Conservation (phyloP, 2,329 filamentous ascomycete genomes). For the Scytalidium sp. region DNA sequence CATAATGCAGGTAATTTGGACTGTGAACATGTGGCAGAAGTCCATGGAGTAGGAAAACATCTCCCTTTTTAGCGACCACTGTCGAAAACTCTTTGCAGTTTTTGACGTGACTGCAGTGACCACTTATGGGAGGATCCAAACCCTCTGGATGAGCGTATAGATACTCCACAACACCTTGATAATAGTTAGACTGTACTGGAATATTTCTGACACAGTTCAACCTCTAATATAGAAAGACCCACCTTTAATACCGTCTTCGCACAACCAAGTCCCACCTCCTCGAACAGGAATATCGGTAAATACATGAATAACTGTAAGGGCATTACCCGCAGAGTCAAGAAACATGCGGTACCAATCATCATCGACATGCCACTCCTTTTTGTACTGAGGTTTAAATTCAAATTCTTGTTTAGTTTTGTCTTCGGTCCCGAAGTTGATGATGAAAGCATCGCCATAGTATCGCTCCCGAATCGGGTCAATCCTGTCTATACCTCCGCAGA, state of each 20-base stretch:
- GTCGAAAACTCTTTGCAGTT: constrained; percentile 6
- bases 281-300: constrained; percentile 7
- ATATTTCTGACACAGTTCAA: neutral
- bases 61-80: constrained; percentile 7
- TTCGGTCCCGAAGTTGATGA: constrained; percentile 5
- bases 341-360: constrained; percentile 10
- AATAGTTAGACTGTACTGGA: neutral
- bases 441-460: constrained; percentile 9
- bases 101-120: constrained; percentile 5
- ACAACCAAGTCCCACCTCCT: constrained; percentile 7
- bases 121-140: constrained; percentile 4
- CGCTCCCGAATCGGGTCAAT: constrained; percentile 7
- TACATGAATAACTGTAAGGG: constrained; percentile 6
- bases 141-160: constrained; percentile 7
- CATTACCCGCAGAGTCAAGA: constrained; percentile 8
- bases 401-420: constrained; percentile 2
- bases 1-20: constrained; percentile 8
- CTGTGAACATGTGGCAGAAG: constrained; percentile 7
- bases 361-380: constrained; percentile 6
- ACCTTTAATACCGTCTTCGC: constrained; percentile 8
- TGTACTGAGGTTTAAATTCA: constrained; percentile 1
- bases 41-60: constrained; percentile 7
- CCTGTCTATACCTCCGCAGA: constrained; percentile 4
- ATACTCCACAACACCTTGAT: constrained; percentile 6
- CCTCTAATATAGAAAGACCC: neutral